phyloP scores from a whole-genome alignment of 2,329 filamentous ascomycete species.

The Diaporthe citriasiana region DNA sequence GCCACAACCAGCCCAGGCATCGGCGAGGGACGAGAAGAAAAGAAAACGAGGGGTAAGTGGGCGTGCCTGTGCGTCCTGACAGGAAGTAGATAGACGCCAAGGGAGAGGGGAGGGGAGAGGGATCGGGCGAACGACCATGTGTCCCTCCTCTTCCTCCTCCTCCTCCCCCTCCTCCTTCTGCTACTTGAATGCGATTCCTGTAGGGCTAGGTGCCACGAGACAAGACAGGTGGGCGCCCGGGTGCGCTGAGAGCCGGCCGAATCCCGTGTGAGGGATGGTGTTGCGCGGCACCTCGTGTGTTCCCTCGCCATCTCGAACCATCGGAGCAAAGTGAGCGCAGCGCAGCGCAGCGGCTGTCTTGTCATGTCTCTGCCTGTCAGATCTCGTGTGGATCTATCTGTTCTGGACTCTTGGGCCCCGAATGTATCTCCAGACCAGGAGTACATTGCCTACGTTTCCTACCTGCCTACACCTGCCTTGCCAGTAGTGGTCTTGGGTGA shows the following conservation, averaged over 20 bases:
- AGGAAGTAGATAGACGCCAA: not conserved
- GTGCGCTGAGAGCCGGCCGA: constrained; percentile 9
- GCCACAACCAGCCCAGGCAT: not conserved
- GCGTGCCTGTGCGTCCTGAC: constrained; percentile 18
- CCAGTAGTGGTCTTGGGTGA: not conserved
- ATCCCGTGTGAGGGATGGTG: constrained; percentile 10
- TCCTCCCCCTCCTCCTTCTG: not conserved
- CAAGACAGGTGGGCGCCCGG: constrained; percentile 17
- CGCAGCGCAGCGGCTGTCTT: not conserved
- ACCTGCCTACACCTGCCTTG: not conserved
- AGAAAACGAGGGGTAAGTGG: constrained; percentile 5
- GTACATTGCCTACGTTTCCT: constrained; percentile 9
- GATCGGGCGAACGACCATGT: constrained; percentile 2
- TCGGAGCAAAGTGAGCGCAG: constrained; percentile 1
- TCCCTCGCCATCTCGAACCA: constrained; percentile 7
- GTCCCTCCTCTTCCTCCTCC: not conserved
- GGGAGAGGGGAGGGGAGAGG: not conserved
- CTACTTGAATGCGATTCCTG: not conserved
- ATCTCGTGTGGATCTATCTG: not conserved
- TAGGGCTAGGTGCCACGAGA: constrained; percentile 20
- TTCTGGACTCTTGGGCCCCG: not conserved
- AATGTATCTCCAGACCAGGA: constrained; percentile 21
- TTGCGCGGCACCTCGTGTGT: constrained; percentile 20
- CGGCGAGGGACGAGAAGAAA: not conserved
- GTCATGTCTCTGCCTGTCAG: constrained; percentile 5